Conservation (phyloP, 148 eudicot species). For the Rhododendron molle region DNA sequence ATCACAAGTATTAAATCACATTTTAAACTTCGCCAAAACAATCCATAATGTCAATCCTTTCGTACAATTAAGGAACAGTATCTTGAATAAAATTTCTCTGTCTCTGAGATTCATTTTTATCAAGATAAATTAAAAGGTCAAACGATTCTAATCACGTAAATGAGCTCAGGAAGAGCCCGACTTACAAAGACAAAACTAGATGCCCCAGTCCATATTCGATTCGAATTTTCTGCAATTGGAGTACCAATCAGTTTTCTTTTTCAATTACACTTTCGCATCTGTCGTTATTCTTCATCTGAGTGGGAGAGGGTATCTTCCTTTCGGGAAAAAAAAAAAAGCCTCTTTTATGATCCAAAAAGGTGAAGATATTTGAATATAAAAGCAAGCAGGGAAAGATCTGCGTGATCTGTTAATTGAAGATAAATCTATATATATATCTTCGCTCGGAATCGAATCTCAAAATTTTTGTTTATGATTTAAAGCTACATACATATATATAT, state of each 20-base stretch:
- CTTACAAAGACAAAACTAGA: background rate
- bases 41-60: background rate
- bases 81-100: background rate
- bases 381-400: background rate
- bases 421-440: background rate
- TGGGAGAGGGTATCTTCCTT: constrained; percentile 9
- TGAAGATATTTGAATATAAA: background rate
- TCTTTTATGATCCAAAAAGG: background rate
- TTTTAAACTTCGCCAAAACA: no score
- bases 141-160: background rate
- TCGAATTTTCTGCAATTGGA: no score
- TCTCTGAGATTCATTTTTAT: background rate
- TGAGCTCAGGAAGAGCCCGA: background rate
- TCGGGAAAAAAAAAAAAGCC: background rate
- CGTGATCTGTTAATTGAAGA: background rate
- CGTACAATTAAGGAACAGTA: background rate
- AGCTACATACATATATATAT: no score
- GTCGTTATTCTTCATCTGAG: background rate
- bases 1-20: no score
- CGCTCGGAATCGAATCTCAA: background rate
- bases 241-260: background rate
- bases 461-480: background rate
- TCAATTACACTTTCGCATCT: background rate
- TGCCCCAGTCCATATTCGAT: background rate
- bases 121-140: background rate